phyloP scores from a whole-genome alignment of 129 eudicot species.

The Saposhnikovia divaricata region DNA sequence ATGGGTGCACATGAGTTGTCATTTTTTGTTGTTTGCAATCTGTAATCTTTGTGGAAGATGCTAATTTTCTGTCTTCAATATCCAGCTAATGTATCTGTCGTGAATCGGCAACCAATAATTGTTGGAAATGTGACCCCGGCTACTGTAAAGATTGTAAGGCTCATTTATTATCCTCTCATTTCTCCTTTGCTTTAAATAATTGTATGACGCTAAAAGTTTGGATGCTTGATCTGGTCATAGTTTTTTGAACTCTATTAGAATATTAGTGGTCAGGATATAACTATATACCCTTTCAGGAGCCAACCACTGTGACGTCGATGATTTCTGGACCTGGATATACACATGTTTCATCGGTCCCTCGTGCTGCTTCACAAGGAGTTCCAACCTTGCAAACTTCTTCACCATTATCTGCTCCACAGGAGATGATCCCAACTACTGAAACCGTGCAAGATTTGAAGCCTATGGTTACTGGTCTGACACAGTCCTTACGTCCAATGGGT shows the following conservation, averaged over 20 bases:
- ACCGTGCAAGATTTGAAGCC: slow-evolving; percentile 63
- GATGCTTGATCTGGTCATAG: neutral
- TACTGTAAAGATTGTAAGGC: slow-evolving; percentile 75
- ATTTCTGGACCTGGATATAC: slow-evolving; percentile 54
- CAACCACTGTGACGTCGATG: slow-evolving; percentile 57
- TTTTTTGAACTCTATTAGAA: neutral
- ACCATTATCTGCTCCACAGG: slow-evolving; percentile 74
- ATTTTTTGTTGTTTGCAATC: neutral
- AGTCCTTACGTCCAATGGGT: slow-evolving; percentile 53
- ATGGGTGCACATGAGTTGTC: too few species aligned
- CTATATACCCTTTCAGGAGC: slow-evolving; percentile 47
- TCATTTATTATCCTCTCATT: neutral
- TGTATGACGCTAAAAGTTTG: neutral
- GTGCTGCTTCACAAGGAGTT: slow-evolving; percentile 52
- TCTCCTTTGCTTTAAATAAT: neutral
- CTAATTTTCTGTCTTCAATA: slow-evolving; percentile 14
- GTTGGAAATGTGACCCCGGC: slow-evolving; percentile 58
- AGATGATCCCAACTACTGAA: slow-evolving; percentile 47
- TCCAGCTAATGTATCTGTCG: slow-evolving; percentile 48
- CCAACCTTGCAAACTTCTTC: slow-evolving; percentile 74
- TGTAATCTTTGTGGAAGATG: neutral
- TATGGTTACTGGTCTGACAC: slow-evolving; percentile 42
- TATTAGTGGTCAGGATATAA: neutral
- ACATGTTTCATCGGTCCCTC: slow-evolving; percentile 65
- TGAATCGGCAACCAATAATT: slow-evolving; percentile 56